Evolutionary conservation across 345 rosid genomes (phyloP), one percentile per base, ranked within the genome.

Genomic region (Populus euphratica): DNA sequence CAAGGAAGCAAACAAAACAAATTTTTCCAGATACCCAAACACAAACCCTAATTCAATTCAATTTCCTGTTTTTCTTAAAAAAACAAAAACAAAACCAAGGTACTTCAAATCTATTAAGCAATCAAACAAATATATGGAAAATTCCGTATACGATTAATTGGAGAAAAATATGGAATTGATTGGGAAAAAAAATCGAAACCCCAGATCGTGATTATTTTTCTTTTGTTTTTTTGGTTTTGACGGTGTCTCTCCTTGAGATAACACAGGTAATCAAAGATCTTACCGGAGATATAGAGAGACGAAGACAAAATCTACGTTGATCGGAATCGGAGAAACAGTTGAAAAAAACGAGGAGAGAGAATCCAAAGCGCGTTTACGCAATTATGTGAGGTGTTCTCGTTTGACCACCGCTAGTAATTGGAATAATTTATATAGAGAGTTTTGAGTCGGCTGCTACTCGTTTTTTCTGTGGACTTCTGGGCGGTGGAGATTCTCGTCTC

Each of bases 261-360:
- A 79, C 89, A 84, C 86, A 63, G 78, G 77, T 75, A 81, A 80
- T 80, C 81, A 79, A 86, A 86, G 79, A 73, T 83, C 92, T 86
- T 89, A 89, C 91, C 94, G 82, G 86, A 83, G 54, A 52, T 70
- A 68, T 36, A 77, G 11, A 63, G 38, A 50, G 27, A 52, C 59
- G 41, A 44, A 31, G n/a, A 25, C 63, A n/a, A 59, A 56, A 23
- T 27, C 63, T 13, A 12, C 69, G n/a, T 4, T 29, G 69, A 16
- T 65, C 38, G 39, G 69, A 17, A 65, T 6, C 69, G 41, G 9
- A 14, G 21, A 33, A 56, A 50, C 25, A n/a, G 63, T n/a, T 65
- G 39, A 16, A 16, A 65, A 33, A 20, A 62, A 1, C 2, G 36
- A 29, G 38, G 8, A 7, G 14, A 59, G 14, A 59, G 4, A 10